Evolutionary conservation across 2,329 filamentous ascomycete species (phyloP), one percentile per base, ranked within the genome.

Genomic region (Epicoccum sorghinum): DNA sequence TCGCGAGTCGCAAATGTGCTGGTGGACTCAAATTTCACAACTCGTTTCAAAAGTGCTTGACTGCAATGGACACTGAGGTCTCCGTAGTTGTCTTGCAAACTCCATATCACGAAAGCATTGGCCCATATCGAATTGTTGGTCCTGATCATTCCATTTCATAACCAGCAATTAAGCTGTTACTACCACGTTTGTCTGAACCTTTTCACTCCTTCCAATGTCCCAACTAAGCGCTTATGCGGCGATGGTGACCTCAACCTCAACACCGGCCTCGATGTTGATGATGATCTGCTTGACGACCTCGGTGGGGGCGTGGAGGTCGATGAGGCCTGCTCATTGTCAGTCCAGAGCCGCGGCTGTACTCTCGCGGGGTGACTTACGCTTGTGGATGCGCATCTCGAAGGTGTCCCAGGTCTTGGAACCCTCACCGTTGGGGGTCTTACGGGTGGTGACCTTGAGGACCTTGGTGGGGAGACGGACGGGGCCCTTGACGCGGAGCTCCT

Each of bases 351-450:
- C 18, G 8, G 4, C 4, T 7, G 5, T n/a, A 14, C 27, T 39
- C 10, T 32, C 10, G 27, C 3, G 29, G 35, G 22, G 13, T 42
- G 14, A 59, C 60, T 55, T 55, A 66, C 93, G 90, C 89, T 97
- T 97, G 88, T 97, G 92, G 79, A 97, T 96, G 83, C 93, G 89
- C 92, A 99, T 96, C 89, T 99, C 93, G 82, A 85, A 99, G 80
- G 86, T 88, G 80, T 98, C 95, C 95, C 95, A 99, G 77, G 95
- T 99, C 91, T 99, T 99, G 82, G 90, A 96, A 83, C 95, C 95
- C 88, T 99, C 95, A 90, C 95, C 95, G 83, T 90, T 95, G 79
- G 95, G 95, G 67, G 95, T 98, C 90, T 99, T 99, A 77, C 95
- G 90, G 85, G 95, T 96, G 79, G 90, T 91, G 85, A 96, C 87